Evolutionary conservation across 768 basidiomycete genomes (phyloP).

Genomic region (Auricularia heimuer): DNA sequence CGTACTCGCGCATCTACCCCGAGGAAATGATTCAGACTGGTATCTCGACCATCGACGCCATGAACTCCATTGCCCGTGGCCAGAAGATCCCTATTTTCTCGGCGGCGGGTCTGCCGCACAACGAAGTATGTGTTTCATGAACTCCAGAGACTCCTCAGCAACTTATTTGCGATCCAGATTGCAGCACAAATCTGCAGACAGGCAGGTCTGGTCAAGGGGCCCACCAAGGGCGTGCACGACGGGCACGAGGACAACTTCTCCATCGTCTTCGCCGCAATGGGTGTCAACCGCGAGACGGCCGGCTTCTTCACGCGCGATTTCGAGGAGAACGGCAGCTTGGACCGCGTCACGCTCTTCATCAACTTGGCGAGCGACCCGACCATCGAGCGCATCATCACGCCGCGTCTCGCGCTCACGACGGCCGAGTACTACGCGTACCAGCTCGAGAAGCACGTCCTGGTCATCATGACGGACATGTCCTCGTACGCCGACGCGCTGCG

Average conservation of each 20-base stretch:
- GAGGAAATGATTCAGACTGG: slow-evolving; percentile 99
- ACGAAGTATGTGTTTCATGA: slow-evolving; percentile 55
- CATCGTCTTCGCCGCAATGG: slow-evolving; percentile 99
- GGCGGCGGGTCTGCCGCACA: slow-evolving; percentile 96
- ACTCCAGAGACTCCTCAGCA: no score
- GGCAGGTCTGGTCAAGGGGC: slow-evolving; percentile 92
- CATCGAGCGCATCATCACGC: slow-evolving; percentile 99
- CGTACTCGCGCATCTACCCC: slow-evolving; percentile 96
- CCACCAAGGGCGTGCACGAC: slow-evolving; percentile 95
- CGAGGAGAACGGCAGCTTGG: slow-evolving; percentile 94
- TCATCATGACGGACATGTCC: slow-evolving; percentile 98
- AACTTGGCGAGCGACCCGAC: slow-evolving; percentile 99
- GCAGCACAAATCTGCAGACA: slow-evolving; percentile 99
- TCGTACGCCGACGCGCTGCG: slow-evolving; percentile 95
- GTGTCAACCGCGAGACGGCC: slow-evolving; percentile 99
- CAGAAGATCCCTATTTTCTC: slow-evolving; percentile 99
- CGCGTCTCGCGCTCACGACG: slow-evolving; percentile 93
- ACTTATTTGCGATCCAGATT: slow-evolving; percentile 45
- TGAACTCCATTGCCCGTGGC: slow-evolving; percentile 99
- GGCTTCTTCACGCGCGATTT: slow-evolving; percentile 99
- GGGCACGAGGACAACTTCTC: slow-evolving; percentile 99
- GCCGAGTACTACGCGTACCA: slow-evolving; percentile 99
- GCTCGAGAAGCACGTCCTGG: slow-evolving; percentile 97
- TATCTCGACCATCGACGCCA: slow-evolving; percentile 94
- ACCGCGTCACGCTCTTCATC: slow-evolving; percentile 95